These are phyloP conservation scores for Boletus edulis DNA, from an alignment of 768 basidiomycete genomes.

Conservation along the genomic window DNA sequence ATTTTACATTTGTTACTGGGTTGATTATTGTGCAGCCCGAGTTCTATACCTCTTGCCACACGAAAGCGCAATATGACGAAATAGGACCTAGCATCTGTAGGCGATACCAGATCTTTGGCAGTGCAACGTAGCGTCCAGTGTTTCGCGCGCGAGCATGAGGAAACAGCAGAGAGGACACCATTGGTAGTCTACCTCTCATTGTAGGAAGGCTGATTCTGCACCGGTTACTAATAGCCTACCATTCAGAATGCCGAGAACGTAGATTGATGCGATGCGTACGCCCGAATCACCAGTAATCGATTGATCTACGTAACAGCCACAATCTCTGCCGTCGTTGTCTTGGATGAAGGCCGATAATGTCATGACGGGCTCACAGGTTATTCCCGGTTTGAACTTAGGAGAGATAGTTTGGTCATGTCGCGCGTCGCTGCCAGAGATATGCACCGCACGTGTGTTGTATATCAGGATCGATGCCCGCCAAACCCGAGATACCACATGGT, in stretches of 20 bases:
- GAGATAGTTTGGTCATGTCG: neutral
- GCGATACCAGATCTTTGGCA: constrained; percentile 92
- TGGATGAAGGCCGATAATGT: constrained; percentile 10
- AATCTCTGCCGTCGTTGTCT: neutral
- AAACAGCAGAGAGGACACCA: neutral
- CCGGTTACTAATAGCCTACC: neutral
- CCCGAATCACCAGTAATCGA: neutral
- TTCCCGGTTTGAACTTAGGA: neutral
- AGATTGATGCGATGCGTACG: neutral
- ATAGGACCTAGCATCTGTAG: constrained; percentile 90
- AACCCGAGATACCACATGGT: neutral
- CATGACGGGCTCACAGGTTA: neutral
- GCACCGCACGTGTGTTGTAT: neutral
- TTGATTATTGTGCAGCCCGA: constrained; percentile 61
- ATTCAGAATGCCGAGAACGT: constrained; percentile 5
- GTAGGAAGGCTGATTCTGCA: neutral
- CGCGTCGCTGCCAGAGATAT: neutral
- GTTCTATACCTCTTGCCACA: constrained; percentile 93
- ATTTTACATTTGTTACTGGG: neutral
- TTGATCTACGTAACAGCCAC: neutral
- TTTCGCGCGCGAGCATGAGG: neutral
- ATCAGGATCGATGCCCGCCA: neutral
- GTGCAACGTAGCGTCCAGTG: constrained; percentile 58
- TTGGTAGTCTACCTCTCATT: neutral
- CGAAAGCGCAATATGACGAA: constrained; percentile 93